phyloP scores from a whole-genome alignment of 306 rosid species.

The Mimosa bimucronata region DNA sequence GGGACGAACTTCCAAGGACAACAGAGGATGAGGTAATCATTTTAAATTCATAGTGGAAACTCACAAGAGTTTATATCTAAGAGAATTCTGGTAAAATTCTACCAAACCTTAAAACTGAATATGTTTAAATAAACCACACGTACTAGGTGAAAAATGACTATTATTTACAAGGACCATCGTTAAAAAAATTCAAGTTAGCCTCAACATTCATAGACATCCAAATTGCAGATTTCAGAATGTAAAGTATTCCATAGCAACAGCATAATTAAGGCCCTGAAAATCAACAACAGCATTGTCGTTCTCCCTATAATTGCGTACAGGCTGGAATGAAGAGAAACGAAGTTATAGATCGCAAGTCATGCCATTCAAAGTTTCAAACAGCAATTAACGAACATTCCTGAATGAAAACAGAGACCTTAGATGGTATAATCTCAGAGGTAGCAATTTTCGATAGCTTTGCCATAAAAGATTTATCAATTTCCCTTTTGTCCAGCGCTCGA shows the following conservation, averaged over 20 bases:
- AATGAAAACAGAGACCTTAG: conserved; percentile 51
- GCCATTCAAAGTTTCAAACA: not conserved
- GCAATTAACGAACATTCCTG: not conserved
- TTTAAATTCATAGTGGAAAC: not conserved
- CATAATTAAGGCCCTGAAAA: not conserved
- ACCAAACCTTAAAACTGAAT: not conserved
- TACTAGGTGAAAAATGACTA: not conserved
- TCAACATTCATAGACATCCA: not conserved
- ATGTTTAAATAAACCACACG: conserved; percentile 12
- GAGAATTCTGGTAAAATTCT: not conserved
- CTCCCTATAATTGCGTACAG: not conserved
- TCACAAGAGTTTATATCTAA: not conserved
- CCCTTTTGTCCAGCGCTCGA: conserved; percentile 49
- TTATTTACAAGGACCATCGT: not conserved
- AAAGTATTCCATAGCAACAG: not conserved
- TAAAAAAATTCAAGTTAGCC: not conserved
- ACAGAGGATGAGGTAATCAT: not conserved
- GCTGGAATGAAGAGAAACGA: not conserved
- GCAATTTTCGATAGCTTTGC: conserved; percentile 68
- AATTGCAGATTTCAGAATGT: not conserved
- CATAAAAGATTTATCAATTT: conserved; percentile 60
- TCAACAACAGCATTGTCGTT: not conserved
- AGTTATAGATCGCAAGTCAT: not conserved
- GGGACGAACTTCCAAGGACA: no score
- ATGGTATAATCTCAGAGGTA: conserved; percentile 65